Evolutionary conservation across 2,329 filamentous ascomycete species (phyloP), one percentile per base, ranked within the genome.

Genomic region (Trichoderma sp.): DNA sequence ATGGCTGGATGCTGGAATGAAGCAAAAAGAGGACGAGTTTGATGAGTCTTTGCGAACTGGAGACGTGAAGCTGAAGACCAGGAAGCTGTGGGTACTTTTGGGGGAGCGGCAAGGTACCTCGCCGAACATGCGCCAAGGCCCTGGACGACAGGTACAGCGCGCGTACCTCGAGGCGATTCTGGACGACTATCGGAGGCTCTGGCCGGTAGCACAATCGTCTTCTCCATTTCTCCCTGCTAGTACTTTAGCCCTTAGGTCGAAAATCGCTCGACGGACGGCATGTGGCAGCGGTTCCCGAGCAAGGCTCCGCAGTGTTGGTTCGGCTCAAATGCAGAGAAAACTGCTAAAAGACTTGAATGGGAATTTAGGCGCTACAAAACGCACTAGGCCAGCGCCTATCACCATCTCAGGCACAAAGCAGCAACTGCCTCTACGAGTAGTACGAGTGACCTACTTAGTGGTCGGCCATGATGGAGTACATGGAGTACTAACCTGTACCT

Each of bases 191-290:
- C 20, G n/a, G n/a, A 23, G 47, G 20, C 47, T 2, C 5, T 6
- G 20, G 47, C n/a, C n/a, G 43, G 43, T 12, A 12, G 43, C 43
- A 20, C 8, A 20, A 3, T n/a, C 43, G 11, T 23, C n/a, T 53
- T 53, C 20, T 53, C 47, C 47, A 53, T 6, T 23, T 53, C 47
- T 20, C 20, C n/a, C 47, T 53, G 47, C 47, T 23, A 32, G 17
- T 12, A 30, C 28, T 17, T 43, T 8, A 17, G 62, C 26, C 4
- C n/a, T 32, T n/a, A 2, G 30, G n/a, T 26, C 20, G 23, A 58
- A 67, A 57, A 67, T 43, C 64, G 53, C 64, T 58, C 64, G 50
- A 36, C 11, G 6, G 17, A 36, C 64, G 64, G 64, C 64, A 67
- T 58, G 64, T 67, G 64, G 64, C 64, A 67, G 64, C 26, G 23